A percentile compares a stretch with the other conserved stretches of the same genome.
These are phyloP conservation scores for Brettanomyces anomalus DNA, from an alignment of 805 yeast species.

Conservation along the genomic window DNA sequence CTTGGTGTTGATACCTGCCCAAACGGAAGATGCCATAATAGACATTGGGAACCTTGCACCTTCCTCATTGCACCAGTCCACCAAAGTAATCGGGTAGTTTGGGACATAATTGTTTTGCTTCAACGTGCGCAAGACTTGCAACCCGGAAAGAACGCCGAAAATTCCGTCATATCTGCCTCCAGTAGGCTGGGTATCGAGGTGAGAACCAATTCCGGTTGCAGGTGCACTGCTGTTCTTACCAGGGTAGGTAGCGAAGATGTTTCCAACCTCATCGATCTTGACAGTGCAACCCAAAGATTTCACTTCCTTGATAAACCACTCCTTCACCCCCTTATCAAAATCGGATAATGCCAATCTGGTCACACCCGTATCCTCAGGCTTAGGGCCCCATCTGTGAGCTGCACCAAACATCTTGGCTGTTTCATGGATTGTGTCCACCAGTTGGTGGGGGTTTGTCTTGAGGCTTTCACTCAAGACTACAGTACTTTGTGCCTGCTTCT, in stretches of 20 bases:
- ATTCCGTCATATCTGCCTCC: conserved; percentile 73
- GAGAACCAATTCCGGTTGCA: conserved; percentile 65
- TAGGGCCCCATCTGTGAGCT: conserved; percentile 48
- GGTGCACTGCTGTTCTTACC: conserved; percentile 35
- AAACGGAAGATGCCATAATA: conserved; percentile 56
- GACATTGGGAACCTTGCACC: conserved; percentile 66
- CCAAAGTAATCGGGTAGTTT: conserved; percentile 53
- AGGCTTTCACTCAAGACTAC: background rate
- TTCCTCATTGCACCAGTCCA: conserved; percentile 70
- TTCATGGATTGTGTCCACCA: conserved; percentile 50
- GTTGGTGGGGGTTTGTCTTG: conserved; percentile 6
- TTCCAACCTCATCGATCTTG: conserved; percentile 55
- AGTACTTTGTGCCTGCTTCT: background rate
- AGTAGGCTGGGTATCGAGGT: conserved; percentile 66
- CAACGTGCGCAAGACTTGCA: conserved; percentile 56
- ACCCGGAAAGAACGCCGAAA: conserved; percentile 55
- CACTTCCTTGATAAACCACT: conserved; percentile 52
- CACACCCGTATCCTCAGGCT: conserved; percentile 52
- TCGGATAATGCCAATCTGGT: conserved; percentile 54
- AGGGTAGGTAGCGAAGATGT: conserved; percentile 57
- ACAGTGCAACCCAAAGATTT: conserved; percentile 45
- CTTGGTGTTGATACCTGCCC: conserved; percentile 42
- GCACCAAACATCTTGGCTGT: conserved; percentile 54
- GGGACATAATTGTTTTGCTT: conserved; percentile 50
- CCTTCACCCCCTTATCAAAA: conserved; percentile 51